A percentile compares a stretch with the other conserved stretches of the same genome.
Conservation (phyloP, 805 yeast genomes). For the Ogataea allantospora region DNA sequence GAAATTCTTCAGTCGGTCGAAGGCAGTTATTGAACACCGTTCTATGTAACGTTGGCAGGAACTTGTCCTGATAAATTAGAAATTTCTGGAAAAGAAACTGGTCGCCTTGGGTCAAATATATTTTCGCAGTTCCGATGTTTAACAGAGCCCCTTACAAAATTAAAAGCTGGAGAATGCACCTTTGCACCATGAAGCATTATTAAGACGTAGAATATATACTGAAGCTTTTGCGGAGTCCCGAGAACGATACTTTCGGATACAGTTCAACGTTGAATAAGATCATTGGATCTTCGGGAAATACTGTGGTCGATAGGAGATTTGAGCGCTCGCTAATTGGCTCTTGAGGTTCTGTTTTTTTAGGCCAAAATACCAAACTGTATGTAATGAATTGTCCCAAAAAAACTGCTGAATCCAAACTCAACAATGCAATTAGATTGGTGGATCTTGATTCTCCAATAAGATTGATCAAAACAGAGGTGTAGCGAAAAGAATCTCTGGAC, state of each 20-base stretch:
- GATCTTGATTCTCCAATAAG: constrained; percentile 29
- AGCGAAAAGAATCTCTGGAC: constrained; percentile 16
- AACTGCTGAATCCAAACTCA: constrained; percentile 22
- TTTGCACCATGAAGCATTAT: constrained; percentile 5
- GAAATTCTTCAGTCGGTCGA: neutral
- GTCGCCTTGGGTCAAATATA: neutral
- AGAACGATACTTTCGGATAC: constrained; percentile 13
- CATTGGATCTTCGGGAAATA: constrained; percentile 18
- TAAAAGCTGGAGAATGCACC: no score
- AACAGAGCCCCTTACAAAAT: no score
- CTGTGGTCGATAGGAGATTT: constrained; percentile 9
- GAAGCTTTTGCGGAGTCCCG: constrained; percentile 4
- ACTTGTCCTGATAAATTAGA: neutral
- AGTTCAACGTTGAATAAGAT: constrained; percentile 18
- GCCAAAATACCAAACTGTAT: constrained; percentile 17
- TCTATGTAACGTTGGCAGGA: neutral
- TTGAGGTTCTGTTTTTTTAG: constrained; percentile 2
- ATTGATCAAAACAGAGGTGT: constrained; percentile 25
- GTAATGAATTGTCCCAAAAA: constrained; percentile 20
- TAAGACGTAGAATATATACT: constrained; percentile 1
- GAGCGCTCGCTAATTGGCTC: neutral
- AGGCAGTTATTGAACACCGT: no score
- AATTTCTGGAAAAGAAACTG: neutral
- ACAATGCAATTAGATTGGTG: constrained; percentile 9
- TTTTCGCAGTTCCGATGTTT: constrained; percentile 2